Evolutionary conservation across 1,284 basidiomycete species (phyloP).

Genomic region (Microstroma glucosiphilum): DNA sequence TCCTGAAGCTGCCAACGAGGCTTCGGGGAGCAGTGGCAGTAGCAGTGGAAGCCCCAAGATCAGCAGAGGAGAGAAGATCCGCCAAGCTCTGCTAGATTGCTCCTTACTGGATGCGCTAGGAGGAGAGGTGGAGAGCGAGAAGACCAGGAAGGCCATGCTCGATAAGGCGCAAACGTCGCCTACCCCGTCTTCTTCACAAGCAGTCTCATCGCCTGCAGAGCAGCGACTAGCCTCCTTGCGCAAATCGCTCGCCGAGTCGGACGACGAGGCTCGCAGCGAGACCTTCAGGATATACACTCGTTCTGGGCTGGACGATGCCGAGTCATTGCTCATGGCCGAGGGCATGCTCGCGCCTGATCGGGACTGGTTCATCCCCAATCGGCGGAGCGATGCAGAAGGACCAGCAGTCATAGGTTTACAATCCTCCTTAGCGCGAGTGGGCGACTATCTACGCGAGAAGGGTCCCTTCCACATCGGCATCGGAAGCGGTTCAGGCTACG

Average conservation of each 20-base stretch:
- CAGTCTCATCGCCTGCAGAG: too few species aligned
- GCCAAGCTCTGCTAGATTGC: not conserved
- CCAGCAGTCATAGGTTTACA: not conserved
- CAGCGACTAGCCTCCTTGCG: too few species aligned
- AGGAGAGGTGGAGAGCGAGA: not conserved
- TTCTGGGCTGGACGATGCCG: not conserved
- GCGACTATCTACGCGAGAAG: constrained; percentile 3
- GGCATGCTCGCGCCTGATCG: not conserved
- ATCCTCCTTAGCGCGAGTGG: not conserved
- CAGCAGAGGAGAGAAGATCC: too few species aligned
- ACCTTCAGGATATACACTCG: not conserved
- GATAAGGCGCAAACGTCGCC: not conserved
- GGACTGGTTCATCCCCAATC: not conserved
- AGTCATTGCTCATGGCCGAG: not conserved
- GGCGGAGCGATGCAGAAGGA: too few species aligned
- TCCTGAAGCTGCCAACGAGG: not conserved
- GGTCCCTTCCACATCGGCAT: constrained; percentile 2
- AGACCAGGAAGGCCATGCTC: not conserved
- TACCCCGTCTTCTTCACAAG: not conserved
- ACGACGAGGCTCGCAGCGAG: not conserved
- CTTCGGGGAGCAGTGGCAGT: too few species aligned
- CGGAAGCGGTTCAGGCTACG: not conserved
- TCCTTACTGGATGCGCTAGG: not conserved
- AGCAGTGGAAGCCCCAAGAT: not conserved
- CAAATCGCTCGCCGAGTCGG: too few species aligned